Percentiles rank a stretch among this genome's conserved stretches.
Conservation (phyloP, 768 basidiomycete genomes). For the Boletus subcaerulescens region DNA sequence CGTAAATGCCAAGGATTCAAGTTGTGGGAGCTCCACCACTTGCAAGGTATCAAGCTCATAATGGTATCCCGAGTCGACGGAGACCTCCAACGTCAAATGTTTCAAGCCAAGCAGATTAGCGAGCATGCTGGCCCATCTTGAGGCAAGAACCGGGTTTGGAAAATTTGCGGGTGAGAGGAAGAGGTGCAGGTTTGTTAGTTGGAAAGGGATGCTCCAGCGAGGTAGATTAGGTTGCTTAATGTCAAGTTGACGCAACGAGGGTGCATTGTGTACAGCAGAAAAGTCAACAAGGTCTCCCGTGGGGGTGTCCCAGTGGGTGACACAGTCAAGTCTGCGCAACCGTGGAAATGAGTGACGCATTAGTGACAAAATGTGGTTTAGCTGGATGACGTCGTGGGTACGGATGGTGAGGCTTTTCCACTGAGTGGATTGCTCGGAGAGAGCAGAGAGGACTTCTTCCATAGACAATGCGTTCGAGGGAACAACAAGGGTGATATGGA, state of each 20-base stretch:
- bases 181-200: conserved; percentile 36
- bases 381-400: conserved; percentile 35
- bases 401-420: conserved; percentile 47
- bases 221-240: conserved; percentile 38
- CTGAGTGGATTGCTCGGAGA: conserved; percentile 38
- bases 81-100: conserved; percentile 40
- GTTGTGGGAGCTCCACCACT: conserved; percentile 19
- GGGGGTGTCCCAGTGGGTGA: conserved; percentile 30
- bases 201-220: conserved; percentile 31
- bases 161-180: conserved; percentile 25
- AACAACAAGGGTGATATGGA: conserved; percentile 45
- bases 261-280: conserved; percentile 33
- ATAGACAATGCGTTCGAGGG: conserved; percentile 30
- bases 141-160: conserved; percentile 19
- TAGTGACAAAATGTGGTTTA: conserved; percentile 38
- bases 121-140: conserved; percentile 33
- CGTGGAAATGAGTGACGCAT: conserved; percentile 37
- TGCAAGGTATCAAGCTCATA: conserved; percentile 16
- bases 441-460: conserved; percentile 37
- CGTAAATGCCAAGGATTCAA: conserved; percentile 30
- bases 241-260: conserved; percentile 33
- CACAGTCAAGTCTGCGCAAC: conserved; percentile 34
- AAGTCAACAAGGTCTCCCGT: conserved; percentile 23
- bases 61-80: conserved; percentile 23
- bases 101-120: conserved; percentile 40